A percentile compares a stretch with the other conserved stretches of the same genome.
Evolutionary conservation across 2,329 filamentous ascomycete species (phyloP).

Genomic region (Periconia sp.): DNA sequence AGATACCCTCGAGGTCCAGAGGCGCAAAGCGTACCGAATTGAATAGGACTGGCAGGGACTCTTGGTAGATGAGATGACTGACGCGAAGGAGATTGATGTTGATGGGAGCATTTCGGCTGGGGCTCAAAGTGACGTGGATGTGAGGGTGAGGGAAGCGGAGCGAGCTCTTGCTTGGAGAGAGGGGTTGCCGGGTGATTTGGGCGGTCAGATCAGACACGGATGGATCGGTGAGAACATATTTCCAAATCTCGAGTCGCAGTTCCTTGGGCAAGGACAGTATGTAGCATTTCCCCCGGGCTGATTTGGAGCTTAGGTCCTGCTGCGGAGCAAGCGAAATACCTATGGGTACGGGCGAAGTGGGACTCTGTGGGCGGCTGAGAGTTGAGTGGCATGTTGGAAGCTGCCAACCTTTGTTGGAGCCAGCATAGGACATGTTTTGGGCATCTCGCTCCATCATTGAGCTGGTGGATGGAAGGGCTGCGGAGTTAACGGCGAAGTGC

Average conservation of each 20-base stretch:
- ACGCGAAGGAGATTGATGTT: conserved; percentile 13
- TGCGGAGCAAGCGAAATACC: background rate
- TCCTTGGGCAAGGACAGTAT: conserved; percentile 24
- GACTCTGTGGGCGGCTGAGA: too few species aligned
- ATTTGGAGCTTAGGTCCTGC: background rate
- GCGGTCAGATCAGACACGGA: conserved; percentile 10
- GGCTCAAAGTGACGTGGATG: conserved; percentile 7
- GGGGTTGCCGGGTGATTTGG: conserved; percentile 12
- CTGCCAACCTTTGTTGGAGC: too few species aligned
- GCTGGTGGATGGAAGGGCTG: too few species aligned
- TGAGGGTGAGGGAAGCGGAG: conserved; percentile 7
- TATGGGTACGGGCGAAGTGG: background rate
- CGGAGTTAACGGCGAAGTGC: too few species aligned
- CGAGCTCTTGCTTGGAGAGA: conserved; percentile 2
- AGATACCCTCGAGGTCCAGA: conserved; percentile 16
- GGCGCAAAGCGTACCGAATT: conserved; percentile 16
- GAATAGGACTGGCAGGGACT: conserved; percentile 31
- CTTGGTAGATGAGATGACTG: conserved; percentile 20
- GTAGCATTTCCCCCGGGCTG: conserved; percentile 11
- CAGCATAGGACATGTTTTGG: too few species aligned
- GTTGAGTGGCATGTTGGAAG: too few species aligned
- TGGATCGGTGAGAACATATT: conserved; percentile 19
- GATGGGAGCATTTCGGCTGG: conserved; percentile 3
- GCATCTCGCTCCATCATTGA: too few species aligned
- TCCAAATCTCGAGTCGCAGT: conserved; percentile 26